Evolutionary conservation across 805 yeast species (phyloP), one percentile per base, ranked within the genome.

Genomic region (Candida takata): DNA sequence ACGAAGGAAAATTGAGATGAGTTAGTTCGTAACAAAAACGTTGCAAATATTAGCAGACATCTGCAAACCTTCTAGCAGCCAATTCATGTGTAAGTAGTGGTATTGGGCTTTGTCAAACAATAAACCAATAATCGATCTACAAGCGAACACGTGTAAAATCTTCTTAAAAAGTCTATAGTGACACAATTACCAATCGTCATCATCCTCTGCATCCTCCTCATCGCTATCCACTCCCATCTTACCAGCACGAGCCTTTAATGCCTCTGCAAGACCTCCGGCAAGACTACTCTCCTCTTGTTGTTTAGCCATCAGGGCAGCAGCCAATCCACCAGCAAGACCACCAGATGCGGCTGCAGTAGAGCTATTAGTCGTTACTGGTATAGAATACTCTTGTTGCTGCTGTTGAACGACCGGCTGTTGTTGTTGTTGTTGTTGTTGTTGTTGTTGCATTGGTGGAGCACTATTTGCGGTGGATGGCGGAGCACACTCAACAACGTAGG

Each of bases 181-280:
- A 16, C 13, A 21, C 16, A 24, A 15, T 15, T 85, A 84, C 57
- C 97, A 92, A 47, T 78, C 85, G 31, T 76, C 79, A 29, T 76
- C 79, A 31, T 77, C 79, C 15, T 73, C 82, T 3, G 74, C 84
- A 3, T 71, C 81, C 37, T 80, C 88, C 12, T 77, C 87, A 37
- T 77, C 85, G 42, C 79, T 76, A 27, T 75, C 82, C 7, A 37
- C 52, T 24, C 69, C 61, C 62, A 74, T 73, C 41, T 73, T 70
- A 12, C 85, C 74, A 4, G 85, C 85, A 55, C 92, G 73, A 35
- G 78, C 83, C 54, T 81, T 83, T 48, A 87, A 70, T 1, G 95
- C 95, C 41, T 84, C 85, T 1, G 95, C 95, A 40, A 87, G 65
- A 6, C 90, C 87, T n/a, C 86, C 88, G 10, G 90, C 92, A 48